These are phyloP conservation scores for Sporothrix euskadiensis DNA, from an alignment of 2,329 filamentous ascomycete genomes.

Conservation along the genomic window DNA sequence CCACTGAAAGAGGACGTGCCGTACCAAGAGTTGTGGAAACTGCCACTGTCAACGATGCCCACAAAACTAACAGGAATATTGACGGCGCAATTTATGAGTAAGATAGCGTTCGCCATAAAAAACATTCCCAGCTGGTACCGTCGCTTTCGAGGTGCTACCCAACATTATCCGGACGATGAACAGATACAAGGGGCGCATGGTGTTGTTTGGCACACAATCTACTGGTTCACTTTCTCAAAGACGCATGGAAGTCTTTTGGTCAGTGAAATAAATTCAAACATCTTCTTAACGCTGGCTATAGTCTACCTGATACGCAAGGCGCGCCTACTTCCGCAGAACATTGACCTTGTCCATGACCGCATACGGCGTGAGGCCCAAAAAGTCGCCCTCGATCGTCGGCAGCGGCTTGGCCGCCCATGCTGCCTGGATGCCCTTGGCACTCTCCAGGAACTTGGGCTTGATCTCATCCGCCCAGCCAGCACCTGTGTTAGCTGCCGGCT, in stretches of 20 bases:
- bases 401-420: not conserved
- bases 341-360: not conserved
- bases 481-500: not conserved
- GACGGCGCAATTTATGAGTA: constrained; percentile 11
- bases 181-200: constrained; percentile 24
- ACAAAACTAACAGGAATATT: constrained; percentile 23
- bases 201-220: constrained; percentile 28
- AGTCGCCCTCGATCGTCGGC: not conserved
- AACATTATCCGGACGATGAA: constrained; percentile 30
- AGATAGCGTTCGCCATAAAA: constrained; percentile 8
- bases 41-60: constrained; percentile 1
- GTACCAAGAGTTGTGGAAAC: not conserved
- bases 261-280: not conserved
- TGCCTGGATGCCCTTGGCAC: not conserved
- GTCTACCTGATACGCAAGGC: not conserved
- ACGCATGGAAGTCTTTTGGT: constrained; percentile 7
- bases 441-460: constrained; percentile 5
- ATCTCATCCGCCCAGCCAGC: not conserved
- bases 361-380: not conserved
- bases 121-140: constrained; percentile 15
- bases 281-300: not conserved
- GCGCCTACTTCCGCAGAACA: not conserved
- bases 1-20: not conserved
- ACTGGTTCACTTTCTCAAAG: not conserved
- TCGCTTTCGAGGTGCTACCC: constrained; percentile 25